These are phyloP conservation scores for Wickerhamiella shivajii DNA, from an alignment of 805 yeast genomes.

Conservation along the genomic window DNA sequence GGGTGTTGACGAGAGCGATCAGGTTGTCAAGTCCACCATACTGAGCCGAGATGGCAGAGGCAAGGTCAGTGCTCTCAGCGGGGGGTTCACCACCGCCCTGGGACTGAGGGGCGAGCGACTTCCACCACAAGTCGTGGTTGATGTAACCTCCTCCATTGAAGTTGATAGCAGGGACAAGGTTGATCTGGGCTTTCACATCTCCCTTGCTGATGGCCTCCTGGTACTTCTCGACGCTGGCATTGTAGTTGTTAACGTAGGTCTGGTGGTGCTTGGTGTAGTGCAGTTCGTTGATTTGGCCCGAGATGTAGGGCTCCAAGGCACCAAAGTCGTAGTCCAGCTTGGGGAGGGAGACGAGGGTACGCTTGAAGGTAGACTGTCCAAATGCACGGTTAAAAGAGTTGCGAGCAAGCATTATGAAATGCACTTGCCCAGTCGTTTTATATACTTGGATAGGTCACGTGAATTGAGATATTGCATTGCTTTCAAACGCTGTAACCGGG, in stretches of 20 bases:
- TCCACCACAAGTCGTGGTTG: conserved; percentile 81
- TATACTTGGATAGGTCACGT: no score
- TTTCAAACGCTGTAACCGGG: no score
- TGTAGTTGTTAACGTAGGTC: conserved; percentile 77
- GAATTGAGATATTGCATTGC: no score
- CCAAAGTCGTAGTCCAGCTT: conserved; percentile 72
- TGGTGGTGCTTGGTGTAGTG: conserved; percentile 89
- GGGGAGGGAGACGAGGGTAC: conserved; percentile 64
- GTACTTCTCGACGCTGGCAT: conserved; percentile 60
- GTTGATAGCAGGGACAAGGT: conserved; percentile 59
- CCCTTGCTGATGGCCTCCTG: conserved; percentile 47
- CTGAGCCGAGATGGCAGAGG: conserved; percentile 42
- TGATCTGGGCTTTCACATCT: conserved; percentile 42
- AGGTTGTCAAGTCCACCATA: conserved; percentile 64
- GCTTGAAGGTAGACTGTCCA: conserved; percentile 17
- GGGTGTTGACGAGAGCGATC: conserved; percentile 45
- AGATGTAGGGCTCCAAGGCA: conserved; percentile 74
- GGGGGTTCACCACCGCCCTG: conserved; percentile 65
- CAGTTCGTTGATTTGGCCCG: conserved; percentile 69
- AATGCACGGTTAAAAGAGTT: not conserved
- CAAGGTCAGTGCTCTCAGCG: conserved; percentile 39
- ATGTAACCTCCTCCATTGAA: conserved; percentile 88
- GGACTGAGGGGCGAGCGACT: conserved; percentile 62
- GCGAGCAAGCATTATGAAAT: conserved; percentile 1
- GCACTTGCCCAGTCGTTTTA: no score